These are phyloP conservation scores for Prunus yedoensis DNA, from an alignment of 331 rosid species.

Conservation along the genomic window DNA sequence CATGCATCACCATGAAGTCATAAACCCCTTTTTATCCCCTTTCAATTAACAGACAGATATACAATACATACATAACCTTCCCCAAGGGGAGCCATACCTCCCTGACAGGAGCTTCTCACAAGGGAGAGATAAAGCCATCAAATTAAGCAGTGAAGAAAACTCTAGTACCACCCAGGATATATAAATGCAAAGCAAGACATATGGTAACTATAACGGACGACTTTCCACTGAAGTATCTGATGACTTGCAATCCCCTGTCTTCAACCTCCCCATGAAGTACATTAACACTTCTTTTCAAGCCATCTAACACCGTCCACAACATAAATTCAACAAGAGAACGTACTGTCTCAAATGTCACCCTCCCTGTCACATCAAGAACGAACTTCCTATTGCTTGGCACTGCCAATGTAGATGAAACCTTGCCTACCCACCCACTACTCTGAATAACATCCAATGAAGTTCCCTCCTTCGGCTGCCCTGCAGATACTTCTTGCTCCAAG, in stretches of 20 bases:
- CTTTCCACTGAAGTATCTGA: slow-evolving; percentile 73
- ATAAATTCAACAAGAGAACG: slow-evolving; percentile 66
- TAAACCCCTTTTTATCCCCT: neutral
- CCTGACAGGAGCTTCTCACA: slow-evolving; percentile 1
- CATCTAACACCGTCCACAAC: slow-evolving; percentile 56
- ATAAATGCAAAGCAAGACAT: slow-evolving; percentile 79
- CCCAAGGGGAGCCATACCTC: neutral
- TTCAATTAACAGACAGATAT: slow-evolving; percentile 11
- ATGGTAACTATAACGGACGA: slow-evolving; percentile 70
- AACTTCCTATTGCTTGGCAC: slow-evolving; percentile 74
- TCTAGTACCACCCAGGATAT: slow-evolving; percentile 59
- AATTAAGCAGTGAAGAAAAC: slow-evolving; percentile 64
- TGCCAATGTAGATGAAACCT: slow-evolving; percentile 68
- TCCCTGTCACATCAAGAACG: slow-evolving; percentile 77
- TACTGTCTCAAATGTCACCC: slow-evolving; percentile 72
- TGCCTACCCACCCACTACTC: slow-evolving; percentile 58
- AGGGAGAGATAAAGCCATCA: slow-evolving; percentile 10
- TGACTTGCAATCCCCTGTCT: slow-evolving; percentile 61
- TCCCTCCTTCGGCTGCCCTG: slow-evolving; percentile 32
- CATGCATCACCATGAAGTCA: slow-evolving; percentile 3
- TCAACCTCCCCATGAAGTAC: slow-evolving; percentile 59
- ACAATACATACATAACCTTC: slow-evolving; percentile 11
- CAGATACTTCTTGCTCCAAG: slow-evolving; percentile 35
- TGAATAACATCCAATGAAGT: slow-evolving; percentile 25
- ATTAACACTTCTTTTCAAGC: slow-evolving; percentile 52